These are phyloP conservation scores for Podospora anserina DNA, from an alignment of 495 filamentous ascomycete species.

Conservation along the genomic window DNA sequence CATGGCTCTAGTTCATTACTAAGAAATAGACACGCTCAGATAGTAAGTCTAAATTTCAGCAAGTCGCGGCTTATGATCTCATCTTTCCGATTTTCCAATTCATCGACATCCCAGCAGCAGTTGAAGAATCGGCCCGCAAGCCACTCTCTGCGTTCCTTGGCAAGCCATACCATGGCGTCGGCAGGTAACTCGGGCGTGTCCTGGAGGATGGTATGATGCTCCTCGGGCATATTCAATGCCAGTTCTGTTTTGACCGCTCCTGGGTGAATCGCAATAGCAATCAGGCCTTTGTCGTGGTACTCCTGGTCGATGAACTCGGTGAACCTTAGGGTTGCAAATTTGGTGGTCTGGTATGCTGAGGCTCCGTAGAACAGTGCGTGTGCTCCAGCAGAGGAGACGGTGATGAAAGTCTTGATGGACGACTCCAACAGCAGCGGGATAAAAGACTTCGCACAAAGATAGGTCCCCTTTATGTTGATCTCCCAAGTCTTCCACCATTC, in stretches of 20 bases:
- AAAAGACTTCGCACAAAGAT: constrained; percentile 41
- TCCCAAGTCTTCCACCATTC: constrained; percentile 45
- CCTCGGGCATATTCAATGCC: constrained; percentile 24
- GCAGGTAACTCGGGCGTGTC: constrained; percentile 47
- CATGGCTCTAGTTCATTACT: too few species aligned
- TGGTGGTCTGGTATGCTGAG: constrained; percentile 41
- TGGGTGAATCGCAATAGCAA: constrained; percentile 43
- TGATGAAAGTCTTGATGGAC: constrained; percentile 37
- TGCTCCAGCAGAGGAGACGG: constrained; percentile 36
- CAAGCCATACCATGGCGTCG: constrained; percentile 49
- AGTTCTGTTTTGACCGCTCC: constrained; percentile 45
- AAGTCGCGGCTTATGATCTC: constrained; percentile 44
- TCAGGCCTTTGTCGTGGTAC: constrained; percentile 41
- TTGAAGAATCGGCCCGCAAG: constrained; percentile 48
- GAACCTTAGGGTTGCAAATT: constrained; percentile 39
- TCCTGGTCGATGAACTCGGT: constrained; percentile 45
- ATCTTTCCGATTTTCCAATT: constrained; percentile 40
- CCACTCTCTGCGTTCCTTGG: constrained; percentile 47
- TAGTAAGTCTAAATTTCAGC: constrained; percentile 29
- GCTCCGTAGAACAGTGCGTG: constrained; percentile 22
- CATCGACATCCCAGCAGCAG: constrained; percentile 47
- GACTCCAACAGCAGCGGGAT: constrained; percentile 42
- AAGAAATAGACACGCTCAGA: not conserved
- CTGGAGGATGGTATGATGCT: not conserved
- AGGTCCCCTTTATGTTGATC: constrained; percentile 45